Evolutionary conservation across 768 basidiomycete genomes (phyloP), one percentile per base, ranked within the genome.

Genomic region (Termitomyces sp.): DNA sequence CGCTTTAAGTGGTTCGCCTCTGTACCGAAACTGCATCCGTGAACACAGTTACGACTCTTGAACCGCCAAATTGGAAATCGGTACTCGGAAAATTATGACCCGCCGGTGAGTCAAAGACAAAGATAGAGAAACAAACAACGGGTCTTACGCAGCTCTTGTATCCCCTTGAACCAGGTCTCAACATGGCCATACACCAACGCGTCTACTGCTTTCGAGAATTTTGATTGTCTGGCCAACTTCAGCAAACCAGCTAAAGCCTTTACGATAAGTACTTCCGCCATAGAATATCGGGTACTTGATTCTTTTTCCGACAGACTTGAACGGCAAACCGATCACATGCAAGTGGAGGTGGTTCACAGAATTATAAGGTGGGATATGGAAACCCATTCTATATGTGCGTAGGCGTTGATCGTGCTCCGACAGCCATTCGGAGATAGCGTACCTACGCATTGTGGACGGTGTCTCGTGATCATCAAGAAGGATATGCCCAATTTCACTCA

Each of bases 331-430:
- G 48, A 88, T 86, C 24, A 87, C 81, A 65, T 92, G 90, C 40
- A 92, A 70, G 67, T 92, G 90, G 16, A 92, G 74, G 66, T 92
- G 90, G 36, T 82, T 66, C 5, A 92, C 77, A 35, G 84, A 85
- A 57, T 81, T 86, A 69, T 87, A 89, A 0, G 90, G 90, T 0
- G 90, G 87, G 54, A 91, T 88, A 66, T 92, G 90, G 65, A 91
- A 92, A 1, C 90, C 90, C 73, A 91, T 75, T 60, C 90, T 90
- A 56, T 36, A 54, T 49, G 14, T 24, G 52, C n/a, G 5, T 35
- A 66, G 64, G 52, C 24, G 43, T 64, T 36, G 56, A 50, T 52
- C 46, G 40, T 32, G 30, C 11, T 26, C 26, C 26, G 30, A 14
- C 30, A 10, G 5, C 18, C 8, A 51, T 59, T 51, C 3, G 41